phyloP scores from a whole-genome alignment of 805 yeast species.

The Yamadazyma paraphyllophila region DNA sequence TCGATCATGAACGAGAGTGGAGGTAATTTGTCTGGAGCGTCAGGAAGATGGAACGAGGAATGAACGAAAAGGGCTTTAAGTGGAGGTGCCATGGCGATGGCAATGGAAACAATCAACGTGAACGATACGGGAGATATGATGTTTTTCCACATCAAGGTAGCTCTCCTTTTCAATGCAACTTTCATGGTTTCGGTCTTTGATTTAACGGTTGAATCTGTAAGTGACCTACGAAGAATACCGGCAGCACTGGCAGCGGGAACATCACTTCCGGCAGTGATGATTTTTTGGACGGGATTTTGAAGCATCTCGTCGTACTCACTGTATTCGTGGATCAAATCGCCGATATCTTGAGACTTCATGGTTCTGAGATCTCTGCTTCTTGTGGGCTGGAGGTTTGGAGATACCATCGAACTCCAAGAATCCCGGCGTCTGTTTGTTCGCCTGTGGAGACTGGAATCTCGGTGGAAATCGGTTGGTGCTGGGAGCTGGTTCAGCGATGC shows the following conservation, averaged over 20 bases:
- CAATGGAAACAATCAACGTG: constrained; percentile 61
- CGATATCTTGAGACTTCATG: constrained; percentile 28
- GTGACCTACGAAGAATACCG: neutral
- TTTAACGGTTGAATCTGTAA: constrained; percentile 1
- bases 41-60: constrained; percentile 42
- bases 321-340: constrained; percentile 42
- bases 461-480: constrained; percentile 12
- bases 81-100: constrained; percentile 85
- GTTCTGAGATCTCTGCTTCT: constrained; percentile 13
- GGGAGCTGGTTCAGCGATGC: constrained; percentile 8
- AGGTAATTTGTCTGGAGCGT: constrained; percentile 84
- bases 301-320: constrained; percentile 44
- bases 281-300: constrained; percentile 14
- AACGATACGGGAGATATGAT: constrained; percentile 70
- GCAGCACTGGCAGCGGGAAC: constrained; percentile 10
- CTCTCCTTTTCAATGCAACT: constrained; percentile 6
- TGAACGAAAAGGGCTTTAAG: constrained; percentile 54
- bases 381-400: constrained; percentile 4
- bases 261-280: constrained; percentile 23
- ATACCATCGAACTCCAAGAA: neutral
- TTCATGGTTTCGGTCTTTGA: constrained; percentile 1
- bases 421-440: neutral
- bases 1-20: constrained; percentile 86
- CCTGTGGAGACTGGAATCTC: neutral
- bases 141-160: constrained; percentile 38